A percentile compares a stretch with the other conserved stretches of the same genome.
These are phyloP conservation scores for Macaranga tanarius DNA, from an alignment of 441 rosid genomes.

Conservation along the genomic window DNA sequence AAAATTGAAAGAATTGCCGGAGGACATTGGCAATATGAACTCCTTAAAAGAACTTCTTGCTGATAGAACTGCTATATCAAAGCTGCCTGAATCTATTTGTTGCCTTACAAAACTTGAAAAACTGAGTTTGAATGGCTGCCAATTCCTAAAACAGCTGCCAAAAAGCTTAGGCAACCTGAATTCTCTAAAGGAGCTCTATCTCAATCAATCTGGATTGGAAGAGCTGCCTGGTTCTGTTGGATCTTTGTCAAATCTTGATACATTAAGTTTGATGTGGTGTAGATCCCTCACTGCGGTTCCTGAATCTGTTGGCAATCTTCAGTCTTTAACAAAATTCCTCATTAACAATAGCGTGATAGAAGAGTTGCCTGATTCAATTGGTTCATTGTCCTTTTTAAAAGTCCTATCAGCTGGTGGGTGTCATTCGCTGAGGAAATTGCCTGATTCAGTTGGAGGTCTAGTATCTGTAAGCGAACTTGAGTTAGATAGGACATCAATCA, in stretches of 20 bases:
- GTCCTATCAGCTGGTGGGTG: slow-evolving; percentile 41
- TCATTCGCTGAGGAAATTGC: slow-evolving; percentile 31
- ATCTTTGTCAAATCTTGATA: slow-evolving; percentile 45
- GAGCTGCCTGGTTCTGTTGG: slow-evolving; percentile 51
- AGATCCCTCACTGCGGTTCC: slow-evolving; percentile 42
- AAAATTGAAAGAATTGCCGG: slow-evolving; percentile 45
- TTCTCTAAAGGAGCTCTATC: slow-evolving; percentile 47
- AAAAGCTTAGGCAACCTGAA: slow-evolving; percentile 29
- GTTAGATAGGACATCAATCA: slow-evolving; percentile 42
- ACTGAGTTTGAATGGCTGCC: slow-evolving; percentile 45
- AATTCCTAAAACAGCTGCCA: slow-evolving; percentile 42
- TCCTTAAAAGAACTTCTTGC: slow-evolving; percentile 49
- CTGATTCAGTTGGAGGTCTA: slow-evolving; percentile 47
- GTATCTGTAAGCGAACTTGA: slow-evolving; percentile 37
- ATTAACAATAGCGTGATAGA: slow-evolving; percentile 27
- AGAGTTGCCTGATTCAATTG: slow-evolving; percentile 41
- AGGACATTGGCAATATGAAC: slow-evolving; percentile 47
- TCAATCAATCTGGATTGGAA: slow-evolving; percentile 35
- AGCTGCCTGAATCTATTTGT: slow-evolving; percentile 46
- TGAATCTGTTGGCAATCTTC: slow-evolving; percentile 39
- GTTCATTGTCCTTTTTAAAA: slow-evolving; percentile 40
- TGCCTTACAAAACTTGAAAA: slow-evolving; percentile 46
- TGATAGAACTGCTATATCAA: slow-evolving; percentile 45
- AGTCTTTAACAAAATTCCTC: slow-evolving; percentile 31
- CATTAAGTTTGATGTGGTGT: slow-evolving; percentile 42